Percentiles rank a stretch among this genome's conserved stretches.
phyloP scores from a whole-genome alignment of 805 yeast genomes.

The Hyphopichia homilentoma region DNA sequence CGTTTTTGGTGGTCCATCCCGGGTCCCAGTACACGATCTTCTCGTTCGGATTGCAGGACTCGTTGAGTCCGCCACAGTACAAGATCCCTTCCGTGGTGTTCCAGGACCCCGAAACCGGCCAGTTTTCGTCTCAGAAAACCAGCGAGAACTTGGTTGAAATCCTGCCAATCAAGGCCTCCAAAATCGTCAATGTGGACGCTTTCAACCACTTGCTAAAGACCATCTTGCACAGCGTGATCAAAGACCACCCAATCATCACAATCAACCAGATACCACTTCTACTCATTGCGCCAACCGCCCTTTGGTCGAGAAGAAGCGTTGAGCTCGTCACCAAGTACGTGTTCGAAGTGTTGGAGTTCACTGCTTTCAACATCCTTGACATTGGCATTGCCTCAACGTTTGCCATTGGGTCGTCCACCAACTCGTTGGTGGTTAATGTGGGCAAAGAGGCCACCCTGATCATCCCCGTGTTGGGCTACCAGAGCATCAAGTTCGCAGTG shows the following conservation, averaged over 20 bases:
- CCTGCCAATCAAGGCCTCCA: constrained; percentile 62
- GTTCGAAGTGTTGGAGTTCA: constrained; percentile 68
- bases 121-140: constrained; percentile 33
- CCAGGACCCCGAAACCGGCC: constrained; percentile 33
- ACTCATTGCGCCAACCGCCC: constrained; percentile 54
- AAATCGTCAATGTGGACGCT: constrained; percentile 65
- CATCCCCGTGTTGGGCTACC: constrained; percentile 74
- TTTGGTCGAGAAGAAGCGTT: constrained; percentile 65
- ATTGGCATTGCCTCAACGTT: constrained; percentile 64
- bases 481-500: constrained; percentile 54
- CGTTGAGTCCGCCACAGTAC: constrained; percentile 70
- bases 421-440: constrained; percentile 73
- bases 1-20: constrained; percentile 61
- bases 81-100: constrained; percentile 78
- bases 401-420: constrained; percentile 65
- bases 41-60: constrained; percentile 75
- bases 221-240: constrained; percentile 34
- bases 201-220: constrained; percentile 58
- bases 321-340: constrained; percentile 72
- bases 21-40: constrained; percentile 75
- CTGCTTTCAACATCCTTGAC: constrained; percentile 70
- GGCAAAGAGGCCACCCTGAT: constrained; percentile 76
- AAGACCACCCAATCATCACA: constrained; percentile 41
- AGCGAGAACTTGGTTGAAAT: constrained; percentile 35
- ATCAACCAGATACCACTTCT: constrained; percentile 69